A percentile compares a stretch with the other conserved stretches of the same genome.
phyloP scores from a whole-genome alignment of 2,329 filamentous ascomycete species.

The Calonectria montana region DNA sequence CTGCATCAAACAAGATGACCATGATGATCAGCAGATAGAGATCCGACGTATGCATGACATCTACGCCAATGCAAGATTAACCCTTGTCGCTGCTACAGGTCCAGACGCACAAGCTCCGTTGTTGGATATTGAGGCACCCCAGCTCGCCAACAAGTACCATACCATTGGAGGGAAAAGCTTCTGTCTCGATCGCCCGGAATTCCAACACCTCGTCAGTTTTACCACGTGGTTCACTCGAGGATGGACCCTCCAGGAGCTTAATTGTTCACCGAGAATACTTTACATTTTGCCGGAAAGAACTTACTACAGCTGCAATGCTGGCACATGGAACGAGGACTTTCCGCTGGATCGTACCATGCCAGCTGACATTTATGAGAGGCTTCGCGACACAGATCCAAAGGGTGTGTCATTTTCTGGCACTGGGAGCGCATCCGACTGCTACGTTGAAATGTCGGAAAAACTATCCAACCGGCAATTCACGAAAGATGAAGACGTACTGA shows the following conservation, averaged over 20 bases:
- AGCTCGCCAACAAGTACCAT: not conserved
- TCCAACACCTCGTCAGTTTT: not conserved
- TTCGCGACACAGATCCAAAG: not conserved
- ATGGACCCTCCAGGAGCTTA: not conserved
- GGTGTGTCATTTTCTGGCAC: not conserved
- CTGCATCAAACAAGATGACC: not conserved
- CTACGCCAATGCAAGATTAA: not conserved
- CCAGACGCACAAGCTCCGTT: not conserved
- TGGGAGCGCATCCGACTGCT: not conserved
- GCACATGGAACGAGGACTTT: not conserved
- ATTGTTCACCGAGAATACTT: not conserved
- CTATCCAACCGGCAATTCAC: not conserved
- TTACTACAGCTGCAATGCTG: not conserved
- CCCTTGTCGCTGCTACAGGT: not conserved
- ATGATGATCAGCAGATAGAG: not conserved
- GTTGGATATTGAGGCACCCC: not conserved
- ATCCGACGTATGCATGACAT: not conserved
- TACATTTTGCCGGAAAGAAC: not conserved
- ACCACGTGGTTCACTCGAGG: not conserved
- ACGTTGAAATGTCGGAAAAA: not conserved
- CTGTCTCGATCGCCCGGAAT: not conserved
- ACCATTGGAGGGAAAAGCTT: not conserved
- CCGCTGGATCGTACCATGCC: not conserved
- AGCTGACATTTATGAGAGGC: not conserved
- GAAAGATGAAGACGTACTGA: not conserved